phyloP scores from a whole-genome alignment of 202 grass and related monocot species.

The Panicum virgatum region DNA sequence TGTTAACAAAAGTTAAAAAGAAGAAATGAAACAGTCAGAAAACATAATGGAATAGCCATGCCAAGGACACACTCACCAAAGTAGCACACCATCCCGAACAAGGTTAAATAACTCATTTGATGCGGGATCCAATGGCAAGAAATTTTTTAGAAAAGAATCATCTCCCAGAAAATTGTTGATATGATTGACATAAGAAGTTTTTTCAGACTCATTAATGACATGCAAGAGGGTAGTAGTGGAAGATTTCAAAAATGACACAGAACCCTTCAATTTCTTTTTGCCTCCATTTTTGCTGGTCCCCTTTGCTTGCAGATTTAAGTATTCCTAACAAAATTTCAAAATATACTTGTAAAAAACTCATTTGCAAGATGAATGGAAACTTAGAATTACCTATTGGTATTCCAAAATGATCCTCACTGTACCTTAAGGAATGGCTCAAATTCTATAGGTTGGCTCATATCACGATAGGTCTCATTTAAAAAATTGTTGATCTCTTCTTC shows the following conservation, averaged over 20 bases:
- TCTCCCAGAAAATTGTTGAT: constrained; percentile 87
- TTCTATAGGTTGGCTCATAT: constrained; percentile 68
- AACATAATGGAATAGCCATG: neutral
- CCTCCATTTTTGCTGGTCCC: constrained; percentile 49
- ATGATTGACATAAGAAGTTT: constrained; percentile 83
- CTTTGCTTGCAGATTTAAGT: constrained; percentile 64
- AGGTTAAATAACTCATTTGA: constrained; percentile 82
- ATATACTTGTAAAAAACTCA: neutral
- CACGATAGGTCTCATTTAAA: constrained; percentile 67
- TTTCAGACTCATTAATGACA: constrained; percentile 91
- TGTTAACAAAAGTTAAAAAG: neutral
- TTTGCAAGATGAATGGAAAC: neutral
- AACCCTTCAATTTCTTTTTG: constrained; percentile 59
- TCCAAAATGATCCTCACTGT: neutral
- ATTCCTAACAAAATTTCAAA: constrained; percentile 57
- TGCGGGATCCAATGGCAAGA: constrained; percentile 73
- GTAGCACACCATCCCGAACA: constrained; percentile 80
- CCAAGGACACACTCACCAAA: constrained; percentile 65
- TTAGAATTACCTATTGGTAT: neutral
- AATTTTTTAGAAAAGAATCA: constrained; percentile 77
- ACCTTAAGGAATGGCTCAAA: constrained; percentile 95
- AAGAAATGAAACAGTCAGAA: constrained; percentile 1
- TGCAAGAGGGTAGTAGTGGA: constrained; percentile 90
- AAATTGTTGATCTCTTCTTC: constrained; percentile 58
- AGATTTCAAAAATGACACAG: constrained; percentile 77